Conservation (phyloP, 768 basidiomycete species). For the Termitomyces sp. region DNA sequence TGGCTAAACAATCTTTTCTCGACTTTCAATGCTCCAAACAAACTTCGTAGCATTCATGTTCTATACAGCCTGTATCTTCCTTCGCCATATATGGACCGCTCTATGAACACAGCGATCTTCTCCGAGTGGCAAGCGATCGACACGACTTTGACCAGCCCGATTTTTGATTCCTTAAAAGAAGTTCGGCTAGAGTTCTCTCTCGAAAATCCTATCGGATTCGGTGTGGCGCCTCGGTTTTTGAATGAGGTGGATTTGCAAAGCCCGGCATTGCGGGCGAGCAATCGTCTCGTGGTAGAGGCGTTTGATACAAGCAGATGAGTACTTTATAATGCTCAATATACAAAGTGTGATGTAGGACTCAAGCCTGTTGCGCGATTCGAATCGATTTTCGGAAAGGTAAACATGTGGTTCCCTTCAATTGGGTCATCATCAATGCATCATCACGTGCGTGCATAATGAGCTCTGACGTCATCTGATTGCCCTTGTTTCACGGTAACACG, state of each 20-base stretch:
- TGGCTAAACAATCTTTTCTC: slow-evolving; percentile 21
- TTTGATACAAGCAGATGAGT: slow-evolving; percentile 22
- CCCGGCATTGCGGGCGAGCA: slow-evolving; percentile 18
- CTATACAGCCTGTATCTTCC: slow-evolving; percentile 23
- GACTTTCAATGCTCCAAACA: slow-evolving; percentile 15
- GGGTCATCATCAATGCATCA: neutral
- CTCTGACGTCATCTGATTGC: neutral
- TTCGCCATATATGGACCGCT: slow-evolving; percentile 25
- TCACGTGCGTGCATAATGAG: neutral
- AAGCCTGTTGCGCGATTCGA: neutral
- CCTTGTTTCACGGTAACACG: neutral
- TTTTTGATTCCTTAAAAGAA: slow-evolving; percentile 17
- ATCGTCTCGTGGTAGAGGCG: slow-evolving; percentile 18
- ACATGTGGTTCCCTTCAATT: too few species aligned
- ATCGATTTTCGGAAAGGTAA: too few species aligned
- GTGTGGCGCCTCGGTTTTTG: slow-evolving; percentile 24
- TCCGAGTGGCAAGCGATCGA: slow-evolving; percentile 22
- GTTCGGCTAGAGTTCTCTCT: slow-evolving; percentile 24
- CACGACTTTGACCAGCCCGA: slow-evolving; percentile 15
- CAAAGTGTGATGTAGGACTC: too few species aligned
- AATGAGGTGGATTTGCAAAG: slow-evolving; percentile 22
- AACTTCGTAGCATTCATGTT: slow-evolving; percentile 15
- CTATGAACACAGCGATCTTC: slow-evolving; percentile 20
- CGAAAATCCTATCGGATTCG: slow-evolving; percentile 25
- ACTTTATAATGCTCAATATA: neutral